Conservation (phyloP, 805 yeast species). For the Millerago galiae region DNA sequence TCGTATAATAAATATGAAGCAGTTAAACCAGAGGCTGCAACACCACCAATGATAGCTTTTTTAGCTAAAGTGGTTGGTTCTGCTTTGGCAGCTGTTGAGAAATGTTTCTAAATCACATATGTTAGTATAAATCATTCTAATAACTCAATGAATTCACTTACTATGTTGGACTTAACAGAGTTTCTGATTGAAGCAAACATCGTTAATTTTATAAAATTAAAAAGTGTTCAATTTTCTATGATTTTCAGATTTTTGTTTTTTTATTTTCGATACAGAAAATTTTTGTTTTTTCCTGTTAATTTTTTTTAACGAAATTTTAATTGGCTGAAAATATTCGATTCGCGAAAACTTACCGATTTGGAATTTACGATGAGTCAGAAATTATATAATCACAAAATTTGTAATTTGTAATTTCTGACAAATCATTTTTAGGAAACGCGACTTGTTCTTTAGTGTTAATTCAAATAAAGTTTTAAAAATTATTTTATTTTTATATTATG, state of each 20-base stretch:
- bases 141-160: too few species aligned
- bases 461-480: too few species aligned
- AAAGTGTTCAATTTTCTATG: background rate
- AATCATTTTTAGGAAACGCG: too few species aligned
- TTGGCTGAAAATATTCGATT: conserved; percentile 17
- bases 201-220: conserved; percentile 3
- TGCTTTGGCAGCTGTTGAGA: conserved; percentile 31
- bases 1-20: conserved; percentile 79
- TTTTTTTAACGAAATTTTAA: conserved; percentile 14
- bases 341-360: conserved; percentile 2
- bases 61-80: conserved; percentile 30
- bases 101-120: conserved; percentile 19
- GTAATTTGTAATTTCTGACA: too few species aligned
- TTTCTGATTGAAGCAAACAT: conserved; percentile 28
- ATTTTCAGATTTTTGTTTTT: conserved; percentile 3
- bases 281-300: conserved; percentile 2
- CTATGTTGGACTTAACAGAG: conserved; percentile 27
- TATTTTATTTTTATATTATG: background rate
- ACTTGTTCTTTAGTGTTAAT: too few species aligned
- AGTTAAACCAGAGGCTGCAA: conserved; percentile 69
- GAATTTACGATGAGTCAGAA: background rate
- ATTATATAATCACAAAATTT: background rate
- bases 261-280: background rate
- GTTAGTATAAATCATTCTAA: conserved; percentile 9
- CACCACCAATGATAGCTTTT: conserved; percentile 52